Evolutionary conservation across 345 rosid species (phyloP).

Genomic region (Melastoma malabathricum): DNA sequence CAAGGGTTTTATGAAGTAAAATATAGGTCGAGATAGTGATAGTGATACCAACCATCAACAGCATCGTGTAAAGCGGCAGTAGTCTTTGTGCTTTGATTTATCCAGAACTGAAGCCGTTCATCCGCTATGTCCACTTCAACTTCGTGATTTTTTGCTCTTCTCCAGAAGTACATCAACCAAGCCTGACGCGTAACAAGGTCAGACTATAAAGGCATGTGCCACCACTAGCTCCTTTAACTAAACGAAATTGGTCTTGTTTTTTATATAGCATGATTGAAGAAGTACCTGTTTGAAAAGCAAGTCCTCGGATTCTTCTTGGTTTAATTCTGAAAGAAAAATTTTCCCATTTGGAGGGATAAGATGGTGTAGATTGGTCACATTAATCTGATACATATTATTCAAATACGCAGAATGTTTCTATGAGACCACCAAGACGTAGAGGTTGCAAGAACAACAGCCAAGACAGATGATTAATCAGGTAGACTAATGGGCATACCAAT

Average conservation of each 20-base stretch:
- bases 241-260: not conserved
- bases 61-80: constrained; percentile 50
- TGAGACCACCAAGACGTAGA: not conserved
- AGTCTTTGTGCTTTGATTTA: constrained; percentile 30
- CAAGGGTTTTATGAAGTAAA: not conserved
- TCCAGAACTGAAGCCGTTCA: constrained; percentile 63
- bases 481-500: constrained; percentile 1
- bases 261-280: not conserved
- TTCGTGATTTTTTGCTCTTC: constrained; percentile 58
- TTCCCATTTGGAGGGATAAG: not conserved
- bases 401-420: not conserved
- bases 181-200: constrained; percentile 30
- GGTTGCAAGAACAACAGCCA: not conserved
- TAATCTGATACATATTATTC: constrained; percentile 1
- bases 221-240: not conserved
- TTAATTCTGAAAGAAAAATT: constrained; percentile 41
- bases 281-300: constrained; percentile 75
- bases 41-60: constrained; percentile 51
- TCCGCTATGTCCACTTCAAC: constrained; percentile 66
- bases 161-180: constrained; percentile 83
- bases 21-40: not conserved
- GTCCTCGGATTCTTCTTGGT: constrained; percentile 70
- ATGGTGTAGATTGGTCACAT: not conserved
- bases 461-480: not conserved
- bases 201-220: not conserved